A percentile compares a stretch with the other conserved stretches of the same genome.
Evolutionary conservation across 768 basidiomycete species (phyloP).

Genomic region (Chiua virens): DNA sequence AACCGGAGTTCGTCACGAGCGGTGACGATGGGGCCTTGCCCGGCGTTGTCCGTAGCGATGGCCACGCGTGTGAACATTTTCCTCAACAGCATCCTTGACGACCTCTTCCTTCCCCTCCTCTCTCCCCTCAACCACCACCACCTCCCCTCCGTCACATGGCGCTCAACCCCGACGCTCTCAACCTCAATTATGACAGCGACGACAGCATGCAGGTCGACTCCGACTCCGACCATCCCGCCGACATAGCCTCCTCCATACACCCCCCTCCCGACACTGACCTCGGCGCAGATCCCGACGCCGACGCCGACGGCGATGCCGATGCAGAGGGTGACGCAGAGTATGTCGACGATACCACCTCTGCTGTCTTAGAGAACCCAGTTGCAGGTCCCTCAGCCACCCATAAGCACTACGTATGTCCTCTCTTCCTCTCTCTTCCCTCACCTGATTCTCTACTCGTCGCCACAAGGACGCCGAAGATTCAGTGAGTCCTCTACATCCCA

Average conservation of each 20-base stretch:
- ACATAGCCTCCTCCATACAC: slow-evolving; percentile 16
- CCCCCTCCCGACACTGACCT: slow-evolving; percentile 26
- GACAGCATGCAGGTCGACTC: slow-evolving; percentile 76
- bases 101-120: slow-evolving; percentile 34
- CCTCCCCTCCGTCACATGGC: slow-evolving; percentile 31
- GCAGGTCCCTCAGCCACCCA: slow-evolving; percentile 46
- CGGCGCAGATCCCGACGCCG: slow-evolving; percentile 59
- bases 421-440: slow-evolving; percentile 4
- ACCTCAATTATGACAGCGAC: slow-evolving; percentile 51
- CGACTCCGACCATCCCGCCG: slow-evolving; percentile 39
- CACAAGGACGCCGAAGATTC: slow-evolving; percentile 34
- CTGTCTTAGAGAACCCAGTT: slow-evolving; percentile 35
- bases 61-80: slow-evolving; percentile 42
- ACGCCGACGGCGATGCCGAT: slow-evolving; percentile 48
- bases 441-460: not conserved
- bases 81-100: slow-evolving; percentile 43
- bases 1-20: slow-evolving; percentile 42
- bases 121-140: slow-evolving; percentile 38
- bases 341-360: slow-evolving; percentile 38
- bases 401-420: slow-evolving; percentile 59
- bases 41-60: slow-evolving; percentile 44
- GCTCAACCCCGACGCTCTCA: slow-evolving; percentile 44
- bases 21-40: slow-evolving; percentile 44
- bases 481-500: slow-evolving; percentile 19
- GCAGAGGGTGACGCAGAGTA: slow-evolving; percentile 45